Evolutionary conservation across 352 stramenopile genomes (phyloP).

Genomic region (Pythium oligandrum): DNA sequence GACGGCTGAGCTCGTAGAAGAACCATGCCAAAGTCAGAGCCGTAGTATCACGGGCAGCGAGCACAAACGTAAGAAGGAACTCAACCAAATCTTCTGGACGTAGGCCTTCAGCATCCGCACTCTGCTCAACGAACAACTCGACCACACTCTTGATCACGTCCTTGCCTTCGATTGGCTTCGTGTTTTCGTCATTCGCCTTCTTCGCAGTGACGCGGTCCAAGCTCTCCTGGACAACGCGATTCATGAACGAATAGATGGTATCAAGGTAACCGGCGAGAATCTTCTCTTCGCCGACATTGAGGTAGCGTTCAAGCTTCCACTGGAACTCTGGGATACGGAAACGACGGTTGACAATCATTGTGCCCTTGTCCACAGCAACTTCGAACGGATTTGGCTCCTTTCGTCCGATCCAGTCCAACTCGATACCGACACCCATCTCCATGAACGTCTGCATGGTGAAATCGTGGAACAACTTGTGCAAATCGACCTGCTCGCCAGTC

Average conservation of each 20-base stretch:
- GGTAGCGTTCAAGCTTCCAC: constrained; percentile 51
- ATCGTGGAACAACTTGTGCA: constrained; percentile 36
- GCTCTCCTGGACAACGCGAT: constrained; percentile 39
- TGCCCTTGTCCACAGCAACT: constrained; percentile 28
- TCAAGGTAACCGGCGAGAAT: constrained; percentile 23
- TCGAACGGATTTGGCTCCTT: constrained; percentile 45
- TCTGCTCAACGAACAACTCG: constrained; percentile 9
- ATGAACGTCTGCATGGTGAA: constrained; percentile 61
- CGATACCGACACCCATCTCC: constrained; percentile 43
- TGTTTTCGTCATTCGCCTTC: constrained; percentile 2
- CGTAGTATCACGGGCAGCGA: constrained; percentile 72
- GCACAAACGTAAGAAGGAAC: constrained; percentile 56
- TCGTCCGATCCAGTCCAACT: constrained; percentile 35
- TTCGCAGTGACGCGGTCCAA: constrained; percentile 13
- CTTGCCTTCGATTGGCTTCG: constrained; percentile 19
- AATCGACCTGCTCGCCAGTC: constrained; percentile 10
- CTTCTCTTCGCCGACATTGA: constrained; percentile 39
- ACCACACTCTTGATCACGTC: constrained; percentile 17
- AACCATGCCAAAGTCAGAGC: constrained; percentile 62
- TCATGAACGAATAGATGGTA: constrained; percentile 33
- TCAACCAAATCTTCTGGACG: constrained; percentile 41
- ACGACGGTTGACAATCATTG: constrained; percentile 28
- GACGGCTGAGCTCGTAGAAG: constrained; percentile 53
- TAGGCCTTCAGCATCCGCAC: constrained; percentile 12
- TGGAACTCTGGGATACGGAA: constrained; percentile 45